These are phyloP conservation scores for Cryptomeria japonica DNA, from an alignment of 75 land plant genomes.

Conservation along the genomic window DNA sequence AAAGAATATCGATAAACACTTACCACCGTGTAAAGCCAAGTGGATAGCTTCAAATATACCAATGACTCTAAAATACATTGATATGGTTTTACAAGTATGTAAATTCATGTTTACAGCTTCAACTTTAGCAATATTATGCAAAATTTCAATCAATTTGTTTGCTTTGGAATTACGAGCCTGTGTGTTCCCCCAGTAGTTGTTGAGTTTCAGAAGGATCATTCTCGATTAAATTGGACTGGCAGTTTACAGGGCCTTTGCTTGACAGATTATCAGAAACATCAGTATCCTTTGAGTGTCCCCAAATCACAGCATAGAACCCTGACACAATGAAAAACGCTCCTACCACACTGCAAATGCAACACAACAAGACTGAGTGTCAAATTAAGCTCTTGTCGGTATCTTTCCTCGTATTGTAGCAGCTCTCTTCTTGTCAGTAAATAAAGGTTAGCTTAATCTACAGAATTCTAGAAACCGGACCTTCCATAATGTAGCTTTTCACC, in stretches of 20 bases:
- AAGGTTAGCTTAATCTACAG: not conserved
- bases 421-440: not conserved
- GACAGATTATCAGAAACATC: constrained; percentile 7
- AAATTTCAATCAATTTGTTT: not conserved
- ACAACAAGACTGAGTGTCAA: not conserved
- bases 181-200: not conserved
- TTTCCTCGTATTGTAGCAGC: not conserved
- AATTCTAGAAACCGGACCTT: constrained; percentile 21
- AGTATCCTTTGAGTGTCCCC: constrained; percentile 37
- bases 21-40: not conserved
- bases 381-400: not conserved
- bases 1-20: not conserved
- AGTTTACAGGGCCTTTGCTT: not conserved
- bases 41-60: not conserved
- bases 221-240: not conserved
- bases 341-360: constrained; percentile 30
- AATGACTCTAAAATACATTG: too few relatives aligned
- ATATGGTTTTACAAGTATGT: not conserved
- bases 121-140: not conserved
- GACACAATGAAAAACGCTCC: constrained; percentile 34
- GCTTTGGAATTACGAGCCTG: not conserved
- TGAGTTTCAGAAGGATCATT: not conserved
- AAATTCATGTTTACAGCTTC: not conserved
- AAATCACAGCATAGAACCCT: constrained; percentile 43
- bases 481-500: constrained; percentile 43